Conservation (phyloP, 805 yeast genomes). For the Huiozyma naganishii region DNA sequence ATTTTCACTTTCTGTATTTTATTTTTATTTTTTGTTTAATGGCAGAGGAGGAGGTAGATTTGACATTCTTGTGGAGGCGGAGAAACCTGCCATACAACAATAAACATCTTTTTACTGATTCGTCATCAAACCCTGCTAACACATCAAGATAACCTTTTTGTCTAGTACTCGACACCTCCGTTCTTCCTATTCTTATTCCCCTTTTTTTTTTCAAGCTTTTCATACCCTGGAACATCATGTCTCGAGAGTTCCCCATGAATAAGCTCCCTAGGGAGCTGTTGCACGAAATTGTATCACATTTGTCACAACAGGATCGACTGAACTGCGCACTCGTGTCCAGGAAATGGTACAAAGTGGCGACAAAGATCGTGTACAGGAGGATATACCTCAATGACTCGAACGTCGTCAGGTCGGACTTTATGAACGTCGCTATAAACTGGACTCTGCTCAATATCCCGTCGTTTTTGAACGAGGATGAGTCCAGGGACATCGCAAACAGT, state of each 20-base stretch:
- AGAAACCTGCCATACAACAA: too few relatives aligned
- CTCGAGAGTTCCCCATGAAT: conserved; percentile 9
- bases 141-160: too few relatives aligned
- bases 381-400: conserved; percentile 33
- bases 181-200: too few relatives aligned
- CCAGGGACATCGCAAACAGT: conserved; percentile 24
- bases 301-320: conserved; percentile 29
- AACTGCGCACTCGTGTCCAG: conserved; percentile 19
- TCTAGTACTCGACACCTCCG: too few relatives aligned
- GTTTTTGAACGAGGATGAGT: conserved; percentile 16
- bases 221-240: too few relatives aligned
- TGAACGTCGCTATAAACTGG: conserved; percentile 33
- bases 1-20: too few relatives aligned
- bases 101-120: too few relatives aligned
- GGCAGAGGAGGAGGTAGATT: too few relatives aligned
- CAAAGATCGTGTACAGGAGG: conserved; percentile 26
- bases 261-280: conserved; percentile 22
- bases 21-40: too few relatives aligned
- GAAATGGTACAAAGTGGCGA: conserved; percentile 24
- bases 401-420: conserved; percentile 29
- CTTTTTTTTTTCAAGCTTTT: too few relatives aligned
- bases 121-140: too few relatives aligned
- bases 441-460: conserved; percentile 25
- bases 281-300: conserved; percentile 25
- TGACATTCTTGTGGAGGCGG: too few relatives aligned